Base-by-base conservation (phyloP, 2,329 filamentous ascomycete genomes). In the Aspergillus arachidicola region DNA sequence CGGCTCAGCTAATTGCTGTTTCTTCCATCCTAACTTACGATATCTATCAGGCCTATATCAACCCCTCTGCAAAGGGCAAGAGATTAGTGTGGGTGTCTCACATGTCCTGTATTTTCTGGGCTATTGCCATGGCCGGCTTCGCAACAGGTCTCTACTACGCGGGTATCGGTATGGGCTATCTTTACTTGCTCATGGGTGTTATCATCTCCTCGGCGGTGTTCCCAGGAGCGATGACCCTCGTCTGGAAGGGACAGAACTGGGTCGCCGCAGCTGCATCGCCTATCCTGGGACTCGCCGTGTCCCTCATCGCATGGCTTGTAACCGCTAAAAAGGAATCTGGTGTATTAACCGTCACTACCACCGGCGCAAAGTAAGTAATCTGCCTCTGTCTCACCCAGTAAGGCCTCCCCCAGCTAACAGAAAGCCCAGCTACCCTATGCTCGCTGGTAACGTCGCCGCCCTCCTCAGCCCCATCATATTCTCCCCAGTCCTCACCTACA, bases 11-110 rank as follows among this genome's bases (percentile, higher is more conserved):
- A 6, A 94, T 97, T 62, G 92, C 93, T 2, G 92, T 96, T 1
- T 94, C 91, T 1, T 93, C 91, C 10, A 96, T 96, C 77, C 89
- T 89, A 78, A 96, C 93, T 0, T 96, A 95, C 75, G 93, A 96
- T 73, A 85, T 95, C 68, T 96, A 95, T 79, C 89, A 93, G 65
- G 93, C 91, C 1, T 96, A 96, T 75, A 85, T 96, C 80, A 90
- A 95, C 66, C 93, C 93, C 0, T 74, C 80, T 0, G 93, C 93
- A 7, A 89, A 86, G 58, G 93, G 93, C 21, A 89, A 86, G 72
- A 86, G 86, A 38, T 86, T 97, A 5, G 94, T 97, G 57, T 91
- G 89, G 78, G 90, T 94, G 80, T 92, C 87, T 30, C 91, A 97
- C 76, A 79, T 84, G 41, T 87, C 88, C 71, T 93, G 90, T 62